Conservation (phyloP, 768 basidiomycete species). For the Lepiota brunneoincarnata region DNA sequence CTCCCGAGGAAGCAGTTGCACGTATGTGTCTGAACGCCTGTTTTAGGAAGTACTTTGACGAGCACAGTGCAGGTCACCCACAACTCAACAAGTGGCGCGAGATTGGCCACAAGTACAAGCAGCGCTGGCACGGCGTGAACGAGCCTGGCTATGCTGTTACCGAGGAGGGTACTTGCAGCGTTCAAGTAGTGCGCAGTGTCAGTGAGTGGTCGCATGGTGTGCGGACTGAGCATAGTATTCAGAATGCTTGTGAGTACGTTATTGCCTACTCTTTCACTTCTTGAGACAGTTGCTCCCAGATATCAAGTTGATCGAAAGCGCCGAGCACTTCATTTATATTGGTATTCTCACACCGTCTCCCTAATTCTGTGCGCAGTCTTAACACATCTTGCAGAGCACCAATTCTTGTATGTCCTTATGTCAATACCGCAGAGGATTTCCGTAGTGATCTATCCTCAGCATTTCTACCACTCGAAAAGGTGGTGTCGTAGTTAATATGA, state of each 20-base stretch:
- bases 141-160: conserved; percentile 41
- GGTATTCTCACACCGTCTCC: conserved; percentile 44
- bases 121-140: conserved; percentile 58
- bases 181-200: conserved; percentile 84
- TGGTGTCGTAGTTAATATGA: conserved; percentile 74
- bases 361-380: conserved; percentile 13
- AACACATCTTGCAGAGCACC: conserved; percentile 66
- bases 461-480: conserved; percentile 70
- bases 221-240: conserved; percentile 86
- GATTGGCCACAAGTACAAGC: conserved; percentile 57
- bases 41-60: neutral
- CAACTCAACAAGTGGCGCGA: conserved; percentile 58
- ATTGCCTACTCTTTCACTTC: no score
- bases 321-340: conserved; percentile 90
- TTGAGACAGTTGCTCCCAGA: conserved; percentile 37
- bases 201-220: conserved; percentile 95
- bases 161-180: conserved; percentile 50
- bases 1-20: conserved; percentile 66
- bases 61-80: conserved; percentile 71
- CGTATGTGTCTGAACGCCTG: conserved; percentile 31
- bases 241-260: conserved; percentile 91
- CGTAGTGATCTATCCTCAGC: conserved; percentile 33
- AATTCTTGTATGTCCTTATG: conserved; percentile 72
- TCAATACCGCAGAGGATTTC: neutral
- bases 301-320: conserved; percentile 76